Evolutionary conservation across 768 basidiomycete species (phyloP).

Genomic region (Mrakia hoshinonis): DNA sequence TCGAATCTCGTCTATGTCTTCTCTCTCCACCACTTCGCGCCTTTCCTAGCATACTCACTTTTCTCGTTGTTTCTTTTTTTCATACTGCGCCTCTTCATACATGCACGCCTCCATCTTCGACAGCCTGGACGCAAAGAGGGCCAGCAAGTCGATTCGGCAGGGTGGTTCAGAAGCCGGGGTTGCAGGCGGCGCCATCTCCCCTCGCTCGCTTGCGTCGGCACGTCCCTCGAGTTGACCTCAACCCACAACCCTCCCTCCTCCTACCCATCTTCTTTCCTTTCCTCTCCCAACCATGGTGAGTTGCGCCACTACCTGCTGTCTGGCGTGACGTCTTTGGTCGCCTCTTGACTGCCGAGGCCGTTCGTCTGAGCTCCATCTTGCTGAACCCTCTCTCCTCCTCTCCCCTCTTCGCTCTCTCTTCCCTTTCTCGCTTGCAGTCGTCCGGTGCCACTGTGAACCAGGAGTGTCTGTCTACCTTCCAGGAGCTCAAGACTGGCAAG

Average conservation of each 20-base stretch:
- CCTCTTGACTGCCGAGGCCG: no score
- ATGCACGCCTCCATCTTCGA: no score
- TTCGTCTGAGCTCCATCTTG: not conserved
- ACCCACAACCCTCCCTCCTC: not conserved
- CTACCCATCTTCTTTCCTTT: not conserved
- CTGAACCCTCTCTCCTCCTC: not conserved
- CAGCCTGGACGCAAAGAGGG: no score
- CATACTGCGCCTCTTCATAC: not conserved
- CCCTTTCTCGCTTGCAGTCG: conserved; percentile 41
- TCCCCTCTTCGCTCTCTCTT: not conserved
- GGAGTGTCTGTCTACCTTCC: conserved; percentile 54
- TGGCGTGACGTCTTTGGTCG: no score
- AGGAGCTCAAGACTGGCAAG: conserved; percentile 67
- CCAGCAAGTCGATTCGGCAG: no score
- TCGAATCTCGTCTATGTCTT: not conserved
- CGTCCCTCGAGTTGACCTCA: not conserved
- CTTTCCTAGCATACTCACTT: not conserved
- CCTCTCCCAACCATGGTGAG: not conserved
- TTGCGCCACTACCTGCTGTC: no score
- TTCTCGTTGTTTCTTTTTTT: not conserved
- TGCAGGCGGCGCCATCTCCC: no score
- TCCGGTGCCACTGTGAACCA: conserved; percentile 59
- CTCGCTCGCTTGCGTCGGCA: no score
- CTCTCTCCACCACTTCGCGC: not conserved
- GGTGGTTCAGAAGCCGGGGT: no score